Conservation (phyloP, 768 basidiomycete species). For the Phylloporus arenicola region DNA sequence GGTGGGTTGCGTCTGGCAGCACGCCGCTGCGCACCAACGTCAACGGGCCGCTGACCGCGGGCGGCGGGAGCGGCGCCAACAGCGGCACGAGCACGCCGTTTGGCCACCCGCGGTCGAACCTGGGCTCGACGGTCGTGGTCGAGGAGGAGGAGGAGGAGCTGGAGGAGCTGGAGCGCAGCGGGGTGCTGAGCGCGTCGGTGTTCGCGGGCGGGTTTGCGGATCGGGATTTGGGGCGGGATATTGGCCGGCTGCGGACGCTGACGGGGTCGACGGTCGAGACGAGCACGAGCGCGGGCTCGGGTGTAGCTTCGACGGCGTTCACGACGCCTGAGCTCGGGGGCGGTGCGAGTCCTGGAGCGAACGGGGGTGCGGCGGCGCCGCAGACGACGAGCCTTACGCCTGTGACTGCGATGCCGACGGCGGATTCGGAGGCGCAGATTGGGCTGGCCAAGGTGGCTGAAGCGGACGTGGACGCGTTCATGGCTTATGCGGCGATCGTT, state of each 20-base stretch:
- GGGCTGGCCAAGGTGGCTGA: slow-evolving; percentile 81
- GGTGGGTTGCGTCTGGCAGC: slow-evolving; percentile 67
- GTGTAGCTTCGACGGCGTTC: slow-evolving; percentile 46
- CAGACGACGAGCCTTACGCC: slow-evolving; percentile 60
- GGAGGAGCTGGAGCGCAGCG: slow-evolving; percentile 46
- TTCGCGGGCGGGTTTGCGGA: slow-evolving; percentile 37
- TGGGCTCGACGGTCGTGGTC: slow-evolving; percentile 48
- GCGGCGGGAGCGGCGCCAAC: slow-evolving; percentile 46
- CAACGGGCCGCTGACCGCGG: slow-evolving; percentile 34
- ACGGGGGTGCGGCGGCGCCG: slow-evolving; percentile 29
- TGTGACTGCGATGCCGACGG: slow-evolving; percentile 65
- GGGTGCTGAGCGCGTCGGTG: slow-evolving; percentile 26
- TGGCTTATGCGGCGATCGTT: slow-evolving; percentile 81
- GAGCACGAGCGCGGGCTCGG: slow-evolving; percentile 27
- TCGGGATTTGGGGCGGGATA: slow-evolving; percentile 34
- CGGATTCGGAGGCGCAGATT: slow-evolving; percentile 66
- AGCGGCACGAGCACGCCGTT: slow-evolving; percentile 70
- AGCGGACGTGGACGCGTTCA: slow-evolving; percentile 77
- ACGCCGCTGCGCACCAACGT: slow-evolving; percentile 55
- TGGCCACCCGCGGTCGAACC: slow-evolving; percentile 46
- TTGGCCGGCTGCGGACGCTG: slow-evolving; percentile 48
- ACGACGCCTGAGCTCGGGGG: slow-evolving; percentile 58
- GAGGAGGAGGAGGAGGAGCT: slow-evolving; percentile 79
- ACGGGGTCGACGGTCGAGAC: slow-evolving; percentile 43
- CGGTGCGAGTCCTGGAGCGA: slow-evolving; percentile 31